Evolutionary conservation across 2,329 filamentous ascomycete species (phyloP), one percentile per base, ranked within the genome.

Genomic region (Arthrocladium fulminans): DNA sequence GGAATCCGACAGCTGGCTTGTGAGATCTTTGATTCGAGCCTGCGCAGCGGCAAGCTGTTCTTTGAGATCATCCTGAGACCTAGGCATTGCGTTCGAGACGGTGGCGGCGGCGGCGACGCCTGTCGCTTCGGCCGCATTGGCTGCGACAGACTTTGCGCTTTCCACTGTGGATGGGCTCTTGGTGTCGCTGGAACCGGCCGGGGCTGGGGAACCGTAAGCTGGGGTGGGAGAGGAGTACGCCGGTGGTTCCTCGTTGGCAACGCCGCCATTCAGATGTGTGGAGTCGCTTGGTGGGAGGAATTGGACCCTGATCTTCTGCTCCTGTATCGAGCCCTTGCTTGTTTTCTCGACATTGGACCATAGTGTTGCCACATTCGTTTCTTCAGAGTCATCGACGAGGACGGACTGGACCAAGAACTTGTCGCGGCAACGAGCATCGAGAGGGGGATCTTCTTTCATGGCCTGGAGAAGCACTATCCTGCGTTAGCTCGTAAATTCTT

Each of bases 371-470:
- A 94, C 81, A 63, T 84, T 94, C 51, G 76, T 75, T 60, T 95
- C 88, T 70, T 88, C 86, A 62, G 94, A 86, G 54, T 81, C 75
- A 19, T 84, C 83, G 57, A 96, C 86, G 45, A 81, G 75, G 42
- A 94, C 86, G 22, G 89, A 94, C 70, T 97, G 90, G 29, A 97
- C 90, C 47, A 97, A 79, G 68, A 97, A 97, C 73, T 97, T 97
- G 77, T 97, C 90, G 67, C 87, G 84, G 73, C 92, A 98, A 67
- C 88, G 89, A 54, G 85, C 82, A 65, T 95, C 89, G 50, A 75
- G 67, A 17, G 89, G 79, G 48, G 90, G 90, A 62, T 97, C 89
- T 63, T 88, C 81, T 75, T 95, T 96, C 92, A 98, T 96, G 20
- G 90, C 88, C 72, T 98, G 92, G 35, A 98, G 81, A 30, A 97